A percentile compares a stretch with the other conserved stretches of the same genome.
Evolutionary conservation across 805 yeast species (phyloP).

Genomic region (Hemisphaericaspora nanyangensis): DNA sequence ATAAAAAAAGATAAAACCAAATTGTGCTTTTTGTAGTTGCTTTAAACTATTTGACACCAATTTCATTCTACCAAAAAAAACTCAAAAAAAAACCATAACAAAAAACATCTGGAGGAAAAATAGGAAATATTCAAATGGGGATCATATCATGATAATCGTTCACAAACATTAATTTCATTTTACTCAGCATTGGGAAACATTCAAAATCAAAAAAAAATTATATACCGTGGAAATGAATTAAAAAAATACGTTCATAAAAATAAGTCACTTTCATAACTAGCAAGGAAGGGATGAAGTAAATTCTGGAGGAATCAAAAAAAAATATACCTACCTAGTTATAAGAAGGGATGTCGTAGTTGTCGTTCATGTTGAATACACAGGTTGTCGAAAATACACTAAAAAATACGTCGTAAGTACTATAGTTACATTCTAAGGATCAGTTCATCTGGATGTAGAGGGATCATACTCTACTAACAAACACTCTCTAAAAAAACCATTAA

Average conservation of each 20-base stretch:
- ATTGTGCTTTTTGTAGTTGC: background rate
- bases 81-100: background rate
- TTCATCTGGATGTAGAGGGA: too few relatives aligned
- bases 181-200: too few relatives aligned
- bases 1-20: background rate
- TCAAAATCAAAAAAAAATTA: background rate
- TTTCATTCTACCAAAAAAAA: background rate
- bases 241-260: background rate
- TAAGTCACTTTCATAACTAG: background rate
- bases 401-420: conserved; percentile 4
- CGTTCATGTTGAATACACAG: background rate
- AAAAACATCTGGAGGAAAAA: background rate
- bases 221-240: background rate
- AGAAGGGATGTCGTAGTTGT: background rate
- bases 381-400: background rate
- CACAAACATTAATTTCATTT: too few relatives aligned
- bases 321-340: background rate
- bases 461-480: too few relatives aligned
- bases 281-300: background rate
- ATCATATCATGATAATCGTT: too few relatives aligned
- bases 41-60: background rate
- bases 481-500: too few relatives aligned
- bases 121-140: background rate
- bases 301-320: background rate
- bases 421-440: background rate